Percentiles rank a stretch among this genome's conserved stretches.
phyloP scores from a whole-genome alignment of 2,329 filamentous ascomycete species.

The Endoconidiophora laricicola region DNA sequence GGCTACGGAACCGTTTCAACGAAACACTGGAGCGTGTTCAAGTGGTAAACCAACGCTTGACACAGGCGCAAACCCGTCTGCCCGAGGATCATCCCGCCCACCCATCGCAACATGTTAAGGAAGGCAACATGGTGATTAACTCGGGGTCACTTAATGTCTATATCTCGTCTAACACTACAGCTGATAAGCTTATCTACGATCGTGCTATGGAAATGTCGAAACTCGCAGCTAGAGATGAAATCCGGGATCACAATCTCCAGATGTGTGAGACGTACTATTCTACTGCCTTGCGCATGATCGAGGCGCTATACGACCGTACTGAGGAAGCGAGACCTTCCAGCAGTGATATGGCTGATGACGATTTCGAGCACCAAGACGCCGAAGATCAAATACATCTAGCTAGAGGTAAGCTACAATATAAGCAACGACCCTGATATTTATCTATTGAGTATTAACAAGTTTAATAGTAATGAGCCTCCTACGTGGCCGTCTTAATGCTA shows the following conservation, averaged over 20 bases:
- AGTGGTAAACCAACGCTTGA: constrained; percentile 72
- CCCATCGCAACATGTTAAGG: constrained; percentile 52
- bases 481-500: constrained; percentile 2
- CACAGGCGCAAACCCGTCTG: constrained; percentile 70
- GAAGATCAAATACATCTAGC: constrained; percentile 59
- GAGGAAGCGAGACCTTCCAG: constrained; percentile 40
- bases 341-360: constrained; percentile 15
- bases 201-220: constrained; percentile 94
- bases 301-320: constrained; percentile 68
- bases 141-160: constrained; percentile 62
- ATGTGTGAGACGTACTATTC: constrained; percentile 88
- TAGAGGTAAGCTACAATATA: constrained; percentile 41
- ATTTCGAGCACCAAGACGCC: constrained; percentile 27
- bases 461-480: background rate
- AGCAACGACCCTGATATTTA: background rate
- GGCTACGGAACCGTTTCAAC: constrained; percentile 88
- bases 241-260: constrained; percentile 72
- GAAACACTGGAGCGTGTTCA: constrained; percentile 95
- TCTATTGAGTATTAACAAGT: background rate
- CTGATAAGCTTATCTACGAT: constrained; percentile 96
- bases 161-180: constrained; percentile 75
- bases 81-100: constrained; percentile 76
- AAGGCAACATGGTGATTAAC: constrained; percentile 39
- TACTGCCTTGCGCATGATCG: constrained; percentile 85
- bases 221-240: constrained; percentile 84